A percentile compares a stretch with the other conserved stretches of the same genome.
These are phyloP conservation scores for Ceratocystis variospora DNA, from an alignment of 2,329 filamentous ascomycete genomes.

Conservation along the genomic window DNA sequence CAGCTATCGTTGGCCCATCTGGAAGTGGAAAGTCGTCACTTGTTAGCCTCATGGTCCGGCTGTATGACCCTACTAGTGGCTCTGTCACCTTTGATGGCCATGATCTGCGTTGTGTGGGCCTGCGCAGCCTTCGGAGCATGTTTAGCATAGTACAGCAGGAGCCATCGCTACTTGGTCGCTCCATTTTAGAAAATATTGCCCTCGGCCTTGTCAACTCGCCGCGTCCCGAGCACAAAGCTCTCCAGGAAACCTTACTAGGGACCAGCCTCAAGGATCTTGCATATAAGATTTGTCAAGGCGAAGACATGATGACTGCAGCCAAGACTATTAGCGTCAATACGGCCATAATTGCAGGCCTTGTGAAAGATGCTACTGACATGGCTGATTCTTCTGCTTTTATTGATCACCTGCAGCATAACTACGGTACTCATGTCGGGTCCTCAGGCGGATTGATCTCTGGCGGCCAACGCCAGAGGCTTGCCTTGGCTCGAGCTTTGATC, in stretches of 20 bases:
- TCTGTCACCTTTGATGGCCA: slow-evolving; percentile 34
- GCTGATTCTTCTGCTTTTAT: slow-evolving; percentile 48
- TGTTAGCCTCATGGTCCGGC: slow-evolving; percentile 39
- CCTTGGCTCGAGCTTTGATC: slow-evolving; percentile 44
- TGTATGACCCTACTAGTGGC: slow-evolving; percentile 43
- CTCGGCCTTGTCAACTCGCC: slow-evolving; percentile 36
- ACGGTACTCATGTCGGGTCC: slow-evolving; percentile 39
- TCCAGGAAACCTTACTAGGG: slow-evolving; percentile 36
- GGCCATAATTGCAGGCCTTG: slow-evolving; percentile 37
- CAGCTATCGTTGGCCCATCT: slow-evolving; percentile 44
- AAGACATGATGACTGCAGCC: slow-evolving; percentile 33
- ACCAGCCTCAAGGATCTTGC: slow-evolving; percentile 38
- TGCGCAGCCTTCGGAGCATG: slow-evolving; percentile 31
- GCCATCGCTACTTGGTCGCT: slow-evolving; percentile 32
- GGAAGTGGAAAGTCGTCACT: slow-evolving; percentile 46
- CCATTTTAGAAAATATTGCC: slow-evolving; percentile 38
- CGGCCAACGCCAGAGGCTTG: slow-evolving; percentile 47
- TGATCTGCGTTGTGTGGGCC: slow-evolving; percentile 36
- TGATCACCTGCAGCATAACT: slow-evolving; percentile 38
- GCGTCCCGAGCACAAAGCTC: slow-evolving; percentile 27
- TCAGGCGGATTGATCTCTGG: slow-evolving; percentile 43
- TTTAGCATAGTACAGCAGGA: slow-evolving; percentile 36
- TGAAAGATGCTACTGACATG: slow-evolving; percentile 38
- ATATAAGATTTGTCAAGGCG: slow-evolving; percentile 36
- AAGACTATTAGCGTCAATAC: slow-evolving; percentile 32